A percentile compares a stretch with the other conserved stretches of the same genome.
Evolutionary conservation across 208 protist genomes (phyloP).

Genomic region (Leishmania mexicana): DNA sequence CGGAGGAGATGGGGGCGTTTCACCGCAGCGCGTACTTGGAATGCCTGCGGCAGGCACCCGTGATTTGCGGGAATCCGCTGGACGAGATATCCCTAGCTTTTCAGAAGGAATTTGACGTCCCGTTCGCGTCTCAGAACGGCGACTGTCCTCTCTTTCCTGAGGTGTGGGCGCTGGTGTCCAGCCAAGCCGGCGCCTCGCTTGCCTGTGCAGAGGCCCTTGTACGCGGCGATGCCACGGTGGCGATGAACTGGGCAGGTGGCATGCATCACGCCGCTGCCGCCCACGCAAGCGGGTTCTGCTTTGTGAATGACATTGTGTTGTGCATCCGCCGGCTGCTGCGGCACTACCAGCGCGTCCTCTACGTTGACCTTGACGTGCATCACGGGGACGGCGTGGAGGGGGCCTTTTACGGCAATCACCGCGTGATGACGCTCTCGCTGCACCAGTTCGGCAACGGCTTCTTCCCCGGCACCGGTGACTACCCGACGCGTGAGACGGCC

Average conservation of each 20-base stretch:
- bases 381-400: conserved; percentile 99
- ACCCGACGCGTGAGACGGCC: conserved; percentile 30
- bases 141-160: conserved; percentile 87
- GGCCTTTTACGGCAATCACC: conserved; percentile 99
- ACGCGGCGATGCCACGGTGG: conserved; percentile 90
- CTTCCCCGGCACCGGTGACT: conserved; percentile 98
- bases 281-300: conserved; percentile 99
- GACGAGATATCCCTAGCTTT: conserved; percentile 56
- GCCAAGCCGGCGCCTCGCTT: conserved; percentile 92
- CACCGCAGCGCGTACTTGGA: conserved; percentile 78
- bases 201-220: conserved; percentile 96
- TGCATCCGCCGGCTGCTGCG: conserved; percentile 99
- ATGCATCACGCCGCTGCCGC: conserved; percentile 96
- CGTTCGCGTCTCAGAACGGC: conserved; percentile 50
- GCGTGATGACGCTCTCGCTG: conserved; percentile 99
- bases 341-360: conserved; percentile 96
- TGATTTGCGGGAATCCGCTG: conserved; percentile 74
- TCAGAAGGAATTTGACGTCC: conserved; percentile 84
- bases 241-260: conserved; percentile 99
- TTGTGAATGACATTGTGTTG: conserved; percentile 99
- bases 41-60: conserved; percentile 58
- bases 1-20: conserved; percentile 66
- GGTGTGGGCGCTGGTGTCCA: conserved; percentile 75
- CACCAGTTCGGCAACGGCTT: conserved; percentile 98
- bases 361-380: conserved; percentile 99